These are phyloP conservation scores for Amanita rimosa DNA, from an alignment of 768 basidiomycete species.

Conservation along the genomic window DNA sequence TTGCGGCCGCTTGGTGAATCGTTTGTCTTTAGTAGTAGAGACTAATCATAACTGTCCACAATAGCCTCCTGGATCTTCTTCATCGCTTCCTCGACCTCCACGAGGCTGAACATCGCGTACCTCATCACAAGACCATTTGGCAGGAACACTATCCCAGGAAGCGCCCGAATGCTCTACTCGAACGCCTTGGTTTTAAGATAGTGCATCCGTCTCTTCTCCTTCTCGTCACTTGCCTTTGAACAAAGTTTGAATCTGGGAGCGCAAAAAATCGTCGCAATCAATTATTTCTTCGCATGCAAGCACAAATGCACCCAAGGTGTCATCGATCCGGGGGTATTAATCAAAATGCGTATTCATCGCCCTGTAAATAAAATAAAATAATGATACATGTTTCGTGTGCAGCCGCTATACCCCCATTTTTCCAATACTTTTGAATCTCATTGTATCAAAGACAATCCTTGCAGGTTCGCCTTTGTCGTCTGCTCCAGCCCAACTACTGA, in stretches of 20 bases:
- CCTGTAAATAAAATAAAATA: slow-evolving; percentile 77
- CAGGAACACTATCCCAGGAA: slow-evolving; percentile 77
- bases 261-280: neutral
- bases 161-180: slow-evolving; percentile 74
- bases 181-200: slow-evolving; percentile 56
- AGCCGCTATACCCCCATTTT: slow-evolving; percentile 70
- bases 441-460: slow-evolving; percentile 51
- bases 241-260: slow-evolving; percentile 56
- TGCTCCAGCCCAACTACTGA: slow-evolving; percentile 14
- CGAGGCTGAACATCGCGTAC: slow-evolving; percentile 72
- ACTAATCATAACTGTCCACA: no score
- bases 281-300: neutral
- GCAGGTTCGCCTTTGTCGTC: slow-evolving; percentile 61
- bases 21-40: no score
- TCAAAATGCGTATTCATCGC: slow-evolving; percentile 69
- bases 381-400: slow-evolving; percentile 60
- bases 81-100: slow-evolving; percentile 66
- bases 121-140: slow-evolving; percentile 58
- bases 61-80: slow-evolving; percentile 43
- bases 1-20: no score
- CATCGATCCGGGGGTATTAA: slow-evolving; percentile 58
- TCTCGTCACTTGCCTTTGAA: slow-evolving; percentile 30
- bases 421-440: slow-evolving; percentile 46
- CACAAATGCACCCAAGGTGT: slow-evolving; percentile 71
- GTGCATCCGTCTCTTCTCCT: slow-evolving; percentile 49